Percentiles rank a stretch among this genome's conserved stretches.
These are phyloP conservation scores for Choiromyces venosus DNA, from an alignment of 495 filamentous ascomycete species.

Conservation along the genomic window DNA sequence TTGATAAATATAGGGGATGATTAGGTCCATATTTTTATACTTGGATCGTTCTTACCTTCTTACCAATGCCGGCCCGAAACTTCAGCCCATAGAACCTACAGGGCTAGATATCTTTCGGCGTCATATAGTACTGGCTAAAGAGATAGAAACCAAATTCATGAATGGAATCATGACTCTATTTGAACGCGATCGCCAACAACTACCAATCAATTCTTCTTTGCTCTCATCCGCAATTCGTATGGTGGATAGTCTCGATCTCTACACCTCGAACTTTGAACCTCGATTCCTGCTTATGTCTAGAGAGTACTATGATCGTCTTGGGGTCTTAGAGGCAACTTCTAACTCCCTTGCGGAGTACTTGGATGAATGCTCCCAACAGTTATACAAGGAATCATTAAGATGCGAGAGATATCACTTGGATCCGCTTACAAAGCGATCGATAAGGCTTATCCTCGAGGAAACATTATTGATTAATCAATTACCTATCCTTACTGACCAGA, in stretches of 20 bases:
- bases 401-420: conserved; percentile 77
- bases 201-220: conserved; percentile 51
- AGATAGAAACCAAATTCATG: conserved; percentile 54
- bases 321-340: conserved; percentile 53
- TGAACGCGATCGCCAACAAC: conserved; percentile 57
- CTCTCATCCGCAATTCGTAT: conserved; percentile 69
- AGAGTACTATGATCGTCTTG: conserved; percentile 60
- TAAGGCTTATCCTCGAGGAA: conserved; percentile 65
- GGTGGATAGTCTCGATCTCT: conserved; percentile 74
- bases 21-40: conserved; percentile 85
- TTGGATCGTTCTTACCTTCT: conserved; percentile 85
- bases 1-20: conserved; percentile 51
- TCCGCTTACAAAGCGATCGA: conserved; percentile 67
- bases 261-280: conserved; percentile 72
- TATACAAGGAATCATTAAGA: conserved; percentile 62
- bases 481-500: conserved; percentile 55
- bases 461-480: conserved; percentile 60
- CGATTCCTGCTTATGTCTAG: conserved; percentile 62
- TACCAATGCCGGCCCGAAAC: conserved; percentile 51
- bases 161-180: conserved; percentile 72
- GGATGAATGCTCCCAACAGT: conserved; percentile 56
- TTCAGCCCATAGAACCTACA: conserved; percentile 57
- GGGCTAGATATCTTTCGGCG: conserved; percentile 55
- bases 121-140: conserved; percentile 52
- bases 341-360: conserved; percentile 65